phyloP scores from a whole-genome alignment of 352 stramenopile genomes.

The Phytophthora lateralis region DNA sequence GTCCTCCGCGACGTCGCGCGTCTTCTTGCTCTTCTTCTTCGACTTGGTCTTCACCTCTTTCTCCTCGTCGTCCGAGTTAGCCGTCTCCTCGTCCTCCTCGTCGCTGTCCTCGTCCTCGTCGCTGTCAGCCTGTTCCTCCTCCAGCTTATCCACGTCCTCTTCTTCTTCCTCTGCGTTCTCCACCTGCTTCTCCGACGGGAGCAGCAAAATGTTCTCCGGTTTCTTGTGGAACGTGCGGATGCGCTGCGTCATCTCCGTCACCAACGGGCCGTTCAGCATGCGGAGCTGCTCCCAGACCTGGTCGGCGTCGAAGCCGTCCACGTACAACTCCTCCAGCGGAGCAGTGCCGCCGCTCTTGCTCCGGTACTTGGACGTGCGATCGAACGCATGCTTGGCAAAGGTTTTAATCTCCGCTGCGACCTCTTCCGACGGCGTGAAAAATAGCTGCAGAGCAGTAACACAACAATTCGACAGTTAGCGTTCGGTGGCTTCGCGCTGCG shows the following conservation, averaged over 20 bases:
- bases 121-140: slow-evolving; percentile 33
- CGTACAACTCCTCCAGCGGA: slow-evolving; percentile 76
- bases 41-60: slow-evolving; percentile 39
- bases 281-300: slow-evolving; percentile 89
- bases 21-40: slow-evolving; percentile 60
- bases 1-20: slow-evolving; percentile 73
- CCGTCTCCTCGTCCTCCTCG: slow-evolving; percentile 31
- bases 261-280: slow-evolving; percentile 76
- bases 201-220: slow-evolving; percentile 56
- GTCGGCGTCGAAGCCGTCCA: slow-evolving; percentile 84
- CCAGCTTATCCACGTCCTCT: slow-evolving; percentile 25
- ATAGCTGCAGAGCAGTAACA: slow-evolving; percentile 46
- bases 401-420: slow-evolving; percentile 66
- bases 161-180: slow-evolving; percentile 40
- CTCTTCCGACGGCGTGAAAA: slow-evolving; percentile 78
- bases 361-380: slow-evolving; percentile 70
- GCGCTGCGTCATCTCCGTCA: slow-evolving; percentile 71
- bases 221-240: slow-evolving; percentile 75
- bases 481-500: neutral
- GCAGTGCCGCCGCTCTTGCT: slow-evolving; percentile 45
- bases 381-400: slow-evolving; percentile 85
- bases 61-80: slow-evolving; percentile 37
- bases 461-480: neutral
- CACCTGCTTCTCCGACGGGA: slow-evolving; percentile 54
- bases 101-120: slow-evolving; percentile 39